phyloP scores from a whole-genome alignment of 306 rosid species.

The Lathyrus aphaca region DNA sequence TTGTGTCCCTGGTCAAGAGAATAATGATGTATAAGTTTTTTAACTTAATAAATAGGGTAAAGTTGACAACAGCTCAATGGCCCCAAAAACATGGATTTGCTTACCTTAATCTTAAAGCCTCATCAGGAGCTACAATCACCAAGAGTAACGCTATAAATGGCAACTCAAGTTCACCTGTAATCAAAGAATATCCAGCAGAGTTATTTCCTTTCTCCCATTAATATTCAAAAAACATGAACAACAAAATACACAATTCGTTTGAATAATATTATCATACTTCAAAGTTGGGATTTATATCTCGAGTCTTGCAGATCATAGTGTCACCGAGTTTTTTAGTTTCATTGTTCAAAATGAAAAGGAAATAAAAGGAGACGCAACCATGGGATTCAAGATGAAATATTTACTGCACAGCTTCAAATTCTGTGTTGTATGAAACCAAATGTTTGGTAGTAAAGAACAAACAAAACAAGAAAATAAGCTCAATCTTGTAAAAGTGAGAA shows the following conservation, averaged over 20 bases:
- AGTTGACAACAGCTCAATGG: slow-evolving; percentile 4
- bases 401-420: neutral
- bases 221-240: slow-evolving; percentile 15
- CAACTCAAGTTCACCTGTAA: slow-evolving; percentile 85
- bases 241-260: slow-evolving; percentile 29
- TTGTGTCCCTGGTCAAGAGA: slow-evolving; percentile 66
- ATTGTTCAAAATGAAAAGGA: too few species aligned
- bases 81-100: slow-evolving; percentile 18
- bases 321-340: too few species aligned
- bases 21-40: slow-evolving; percentile 34
- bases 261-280: slow-evolving; percentile 10
- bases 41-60: slow-evolving; percentile 8
- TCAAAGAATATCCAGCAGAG: slow-evolving; percentile 28
- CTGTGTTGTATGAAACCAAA: neutral
- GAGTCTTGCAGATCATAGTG: neutral
- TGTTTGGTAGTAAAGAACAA: neutral
- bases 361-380: too few species aligned
- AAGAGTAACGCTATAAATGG: slow-evolving; percentile 76
- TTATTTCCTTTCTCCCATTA: neutral
- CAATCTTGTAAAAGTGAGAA: slow-evolving; percentile 7
- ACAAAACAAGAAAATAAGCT: neutral
- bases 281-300: slow-evolving; percentile 20
- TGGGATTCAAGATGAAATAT: neutral
- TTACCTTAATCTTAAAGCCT: slow-evolving; percentile 58
- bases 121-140: slow-evolving; percentile 78